A percentile compares a stretch with the other conserved stretches of the same genome.
Conservation (phyloP, 768 basidiomycete species). For the Amanita rubescens region DNA sequence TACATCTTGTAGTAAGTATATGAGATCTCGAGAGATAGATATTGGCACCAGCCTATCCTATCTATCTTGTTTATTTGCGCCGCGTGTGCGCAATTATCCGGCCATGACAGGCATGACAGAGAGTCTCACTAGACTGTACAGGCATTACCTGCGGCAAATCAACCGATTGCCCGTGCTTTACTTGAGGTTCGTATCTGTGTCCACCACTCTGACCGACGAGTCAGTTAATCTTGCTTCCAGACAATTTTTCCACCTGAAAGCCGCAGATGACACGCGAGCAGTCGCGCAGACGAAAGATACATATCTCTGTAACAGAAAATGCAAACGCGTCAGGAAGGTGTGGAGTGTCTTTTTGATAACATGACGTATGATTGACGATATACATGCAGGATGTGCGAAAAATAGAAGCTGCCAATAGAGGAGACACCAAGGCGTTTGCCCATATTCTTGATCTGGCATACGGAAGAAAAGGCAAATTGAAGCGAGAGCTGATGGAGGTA, state of each 20-base stretch:
- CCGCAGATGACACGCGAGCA: constrained; percentile 48
- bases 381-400: constrained; percentile 41
- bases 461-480: constrained; percentile 66
- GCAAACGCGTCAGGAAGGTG: constrained; percentile 49
- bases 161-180: constrained; percentile 34
- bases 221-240: constrained; percentile 26
- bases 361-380: background rate
- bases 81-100: too few relatives aligned
- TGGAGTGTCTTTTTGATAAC: background rate
- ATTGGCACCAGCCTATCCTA: too few relatives aligned
- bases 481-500: constrained; percentile 63
- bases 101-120: too few relatives aligned
- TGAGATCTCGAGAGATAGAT: too few relatives aligned
- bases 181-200: constrained; percentile 28
- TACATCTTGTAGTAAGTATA: too few relatives aligned
- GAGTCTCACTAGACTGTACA: constrained; percentile 29
- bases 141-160: constrained; percentile 34
- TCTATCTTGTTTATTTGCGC: too few relatives aligned
- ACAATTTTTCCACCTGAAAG: constrained; percentile 57
- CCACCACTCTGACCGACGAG: background rate
- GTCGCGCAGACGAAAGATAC: constrained; percentile 23
- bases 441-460: constrained; percentile 64
- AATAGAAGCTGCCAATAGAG: constrained; percentile 47
- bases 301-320: constrained; percentile 28
- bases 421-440: constrained; percentile 42